Evolutionary conservation across 2,329 filamentous ascomycete species (phyloP).

Genomic region (Penicillium palitans): DNA sequence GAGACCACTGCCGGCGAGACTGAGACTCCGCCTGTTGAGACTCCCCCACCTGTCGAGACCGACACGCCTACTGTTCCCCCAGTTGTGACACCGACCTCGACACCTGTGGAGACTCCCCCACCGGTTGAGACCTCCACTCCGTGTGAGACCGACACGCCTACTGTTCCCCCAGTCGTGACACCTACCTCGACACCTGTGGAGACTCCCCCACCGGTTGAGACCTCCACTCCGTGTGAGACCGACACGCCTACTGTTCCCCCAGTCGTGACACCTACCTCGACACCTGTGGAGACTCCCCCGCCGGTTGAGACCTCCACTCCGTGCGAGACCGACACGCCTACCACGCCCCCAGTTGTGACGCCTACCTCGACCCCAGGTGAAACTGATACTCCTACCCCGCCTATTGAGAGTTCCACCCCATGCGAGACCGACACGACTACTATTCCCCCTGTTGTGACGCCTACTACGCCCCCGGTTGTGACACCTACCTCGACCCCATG

Average conservation of each 20-base stretch:
- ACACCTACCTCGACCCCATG: not conserved
- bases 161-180: not conserved
- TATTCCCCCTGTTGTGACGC: not conserved
- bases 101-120: not conserved
- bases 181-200: not conserved
- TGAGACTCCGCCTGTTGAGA: not conserved
- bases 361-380: not conserved
- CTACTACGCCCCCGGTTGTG: not conserved
- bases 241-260: conserved; percentile 2
- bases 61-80: not conserved
- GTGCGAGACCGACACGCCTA: conserved; percentile 3
- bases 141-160: conserved; percentile 5
- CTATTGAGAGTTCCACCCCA: not conserved
- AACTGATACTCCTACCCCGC: not conserved
- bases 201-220: not conserved
- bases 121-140: not conserved
- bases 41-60: not conserved
- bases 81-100: not conserved
- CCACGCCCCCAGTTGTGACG: not conserved
- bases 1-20: conserved; percentile 7
- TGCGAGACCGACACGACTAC: conserved; percentile 8
- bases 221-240: conserved; percentile 2
- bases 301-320: not conserved
- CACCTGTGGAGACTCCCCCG: not conserved
- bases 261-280: not conserved